Percentiles rank a stretch among this genome's conserved stretches.
These are phyloP conservation scores for Fusarium sp. DNA, from an alignment of 2,329 filamentous ascomycete genomes.

Conservation along the genomic window DNA sequence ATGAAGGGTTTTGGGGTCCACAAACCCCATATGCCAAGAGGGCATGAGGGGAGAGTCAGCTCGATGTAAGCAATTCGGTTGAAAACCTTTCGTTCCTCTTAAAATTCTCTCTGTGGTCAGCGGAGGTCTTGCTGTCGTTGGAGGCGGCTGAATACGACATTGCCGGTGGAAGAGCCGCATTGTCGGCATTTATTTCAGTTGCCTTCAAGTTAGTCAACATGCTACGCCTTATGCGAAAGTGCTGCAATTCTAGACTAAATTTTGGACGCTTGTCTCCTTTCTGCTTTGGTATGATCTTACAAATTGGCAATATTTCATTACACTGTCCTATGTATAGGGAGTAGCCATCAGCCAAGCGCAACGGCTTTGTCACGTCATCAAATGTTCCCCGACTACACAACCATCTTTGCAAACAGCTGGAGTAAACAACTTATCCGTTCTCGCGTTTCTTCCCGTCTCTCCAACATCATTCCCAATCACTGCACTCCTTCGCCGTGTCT, in stretches of 20 bases:
- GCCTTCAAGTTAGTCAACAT: too few relatives aligned
- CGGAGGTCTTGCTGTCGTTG: background rate
- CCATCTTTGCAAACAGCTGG: too few relatives aligned
- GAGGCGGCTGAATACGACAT: background rate
- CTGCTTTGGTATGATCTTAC: too few relatives aligned
- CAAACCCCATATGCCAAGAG: background rate
- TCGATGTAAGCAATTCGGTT: too few relatives aligned
- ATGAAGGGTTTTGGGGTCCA: background rate
- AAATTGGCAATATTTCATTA: background rate
- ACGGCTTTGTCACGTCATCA: background rate
- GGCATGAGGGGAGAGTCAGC: background rate
- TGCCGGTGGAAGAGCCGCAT: background rate
- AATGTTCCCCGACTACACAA: background rate
- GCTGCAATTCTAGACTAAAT: too few relatives aligned
- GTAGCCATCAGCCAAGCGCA: background rate
- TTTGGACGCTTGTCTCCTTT: too few relatives aligned
- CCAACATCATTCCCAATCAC: background rate
- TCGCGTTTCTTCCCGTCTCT: background rate
- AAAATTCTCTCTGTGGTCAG: fast-evolving
- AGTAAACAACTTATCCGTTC: background rate
- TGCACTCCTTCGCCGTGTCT: background rate
- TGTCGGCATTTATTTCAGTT: too few relatives aligned
- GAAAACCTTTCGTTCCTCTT: fast-evolving
- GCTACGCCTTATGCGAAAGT: too few relatives aligned
- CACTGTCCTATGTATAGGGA: background rate